phyloP scores from a whole-genome alignment of 2,329 filamentous ascomycete genomes.

The Paracoccidioides lutzii region DNA sequence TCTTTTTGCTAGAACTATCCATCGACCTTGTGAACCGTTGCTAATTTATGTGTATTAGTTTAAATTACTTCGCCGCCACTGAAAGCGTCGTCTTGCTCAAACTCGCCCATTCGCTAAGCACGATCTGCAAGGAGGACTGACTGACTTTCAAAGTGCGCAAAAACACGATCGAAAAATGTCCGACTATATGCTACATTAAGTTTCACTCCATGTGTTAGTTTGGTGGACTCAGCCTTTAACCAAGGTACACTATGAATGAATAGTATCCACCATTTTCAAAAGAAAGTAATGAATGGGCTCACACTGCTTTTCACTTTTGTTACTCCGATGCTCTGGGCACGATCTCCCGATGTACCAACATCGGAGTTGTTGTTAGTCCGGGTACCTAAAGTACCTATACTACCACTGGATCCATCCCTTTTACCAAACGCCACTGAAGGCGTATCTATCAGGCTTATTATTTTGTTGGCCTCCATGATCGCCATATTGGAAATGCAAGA shows the following conservation, averaged over 20 bases:
- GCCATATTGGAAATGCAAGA: too few species aligned
- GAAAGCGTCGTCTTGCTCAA: slow-evolving; percentile 91
- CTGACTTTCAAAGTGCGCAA: neutral
- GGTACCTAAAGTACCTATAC: too few species aligned
- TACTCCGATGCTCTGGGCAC: too few species aligned
- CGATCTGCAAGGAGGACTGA: slow-evolving; percentile 32
- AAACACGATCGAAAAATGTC: neutral
- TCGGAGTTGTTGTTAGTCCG: too few species aligned
- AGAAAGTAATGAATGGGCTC: neutral
- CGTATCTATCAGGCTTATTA: too few species aligned
- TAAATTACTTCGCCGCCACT: slow-evolving; percentile 95
- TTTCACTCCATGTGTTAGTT: neutral
- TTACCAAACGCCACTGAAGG: too few species aligned
- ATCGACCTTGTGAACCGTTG: too few species aligned
- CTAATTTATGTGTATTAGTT: slow-evolving; percentile 12
- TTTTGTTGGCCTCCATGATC: too few species aligned
- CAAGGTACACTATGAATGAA: neutral
- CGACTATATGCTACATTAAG: neutral
- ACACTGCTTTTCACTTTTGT: too few species aligned
- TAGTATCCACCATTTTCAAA: neutral
- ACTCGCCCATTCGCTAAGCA: slow-evolving; percentile 39
- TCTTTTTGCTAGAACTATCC: neutral
- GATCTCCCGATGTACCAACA: too few species aligned
- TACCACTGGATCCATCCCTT: too few species aligned
- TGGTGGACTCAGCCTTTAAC: neutral